These are phyloP conservation scores for Lactarius hengduanensis DNA, from an alignment of 768 basidiomycete genomes.

Conservation along the genomic window DNA sequence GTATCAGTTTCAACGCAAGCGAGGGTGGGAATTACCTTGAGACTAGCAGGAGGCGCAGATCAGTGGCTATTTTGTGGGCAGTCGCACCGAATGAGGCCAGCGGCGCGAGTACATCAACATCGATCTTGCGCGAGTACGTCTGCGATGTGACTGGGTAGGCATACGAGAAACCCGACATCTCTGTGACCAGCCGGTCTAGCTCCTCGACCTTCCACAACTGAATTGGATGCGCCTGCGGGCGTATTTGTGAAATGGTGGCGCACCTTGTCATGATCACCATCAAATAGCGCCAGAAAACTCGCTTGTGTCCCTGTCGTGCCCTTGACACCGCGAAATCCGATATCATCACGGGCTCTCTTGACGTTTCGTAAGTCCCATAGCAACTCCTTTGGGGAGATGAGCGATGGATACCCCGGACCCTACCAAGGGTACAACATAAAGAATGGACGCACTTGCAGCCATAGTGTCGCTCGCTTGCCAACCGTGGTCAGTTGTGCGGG, in stretches of 20 bases:
- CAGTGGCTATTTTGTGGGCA: constrained; percentile 97
- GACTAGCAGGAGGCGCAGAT: constrained; percentile 86
- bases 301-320: constrained; percentile 99
- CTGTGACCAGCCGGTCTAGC: constrained; percentile 85
- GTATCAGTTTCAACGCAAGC: background rate
- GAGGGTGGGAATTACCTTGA: constrained; percentile 58
- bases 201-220: constrained; percentile 63
- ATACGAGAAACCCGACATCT: constrained; percentile 88
- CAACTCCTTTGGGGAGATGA: constrained; percentile 60
- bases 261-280: constrained; percentile 92
- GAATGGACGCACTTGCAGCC: constrained; percentile 72
- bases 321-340: constrained; percentile 98
- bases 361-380: constrained; percentile 96
- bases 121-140: constrained; percentile 98
- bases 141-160: constrained; percentile 98
- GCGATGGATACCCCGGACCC: background rate
- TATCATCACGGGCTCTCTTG: constrained; percentile 81
- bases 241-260: constrained; percentile 1
- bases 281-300: constrained; percentile 90
- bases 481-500: constrained; percentile 98
- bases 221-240: background rate
- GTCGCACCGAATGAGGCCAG: constrained; percentile 90
- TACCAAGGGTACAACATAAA: background rate
- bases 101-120: constrained; percentile 87
- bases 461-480: constrained; percentile 93